Conservation (phyloP, 2,329 filamentous ascomycete genomes). For the Orbilia ellipsospora region DNA sequence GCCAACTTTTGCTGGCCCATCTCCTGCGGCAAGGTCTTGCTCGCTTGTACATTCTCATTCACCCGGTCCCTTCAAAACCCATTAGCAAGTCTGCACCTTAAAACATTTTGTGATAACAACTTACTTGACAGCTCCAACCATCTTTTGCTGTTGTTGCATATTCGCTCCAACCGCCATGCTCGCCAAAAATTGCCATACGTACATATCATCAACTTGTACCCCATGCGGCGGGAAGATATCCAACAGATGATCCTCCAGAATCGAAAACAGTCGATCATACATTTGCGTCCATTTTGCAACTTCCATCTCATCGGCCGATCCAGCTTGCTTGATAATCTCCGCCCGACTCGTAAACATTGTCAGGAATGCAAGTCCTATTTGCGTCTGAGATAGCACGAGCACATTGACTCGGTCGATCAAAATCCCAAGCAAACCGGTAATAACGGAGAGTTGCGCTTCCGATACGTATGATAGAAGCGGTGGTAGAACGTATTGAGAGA, state of each 20-base stretch:
- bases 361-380: constrained; percentile 87
- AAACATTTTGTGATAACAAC: constrained; percentile 58
- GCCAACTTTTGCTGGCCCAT: constrained; percentile 84
- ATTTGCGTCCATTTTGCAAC: constrained; percentile 85
- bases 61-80: constrained; percentile 75
- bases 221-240: constrained; percentile 92
- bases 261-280: constrained; percentile 88
- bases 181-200: constrained; percentile 97
- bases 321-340: constrained; percentile 88
- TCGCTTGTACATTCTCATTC: constrained; percentile 89
- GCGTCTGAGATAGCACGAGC: constrained; percentile 83
- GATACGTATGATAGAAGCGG: constrained; percentile 89
- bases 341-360: constrained; percentile 95
- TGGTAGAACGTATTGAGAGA: constrained; percentile 87
- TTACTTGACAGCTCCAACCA: constrained; percentile 91
- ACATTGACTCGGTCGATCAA: constrained; percentile 85
- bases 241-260: constrained; percentile 82
- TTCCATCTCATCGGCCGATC: constrained; percentile 75
- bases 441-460: constrained; percentile 88
- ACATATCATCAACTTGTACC: constrained; percentile 89
- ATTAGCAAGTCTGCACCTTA: neutral
- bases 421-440: constrained; percentile 87
- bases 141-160: constrained; percentile 91
- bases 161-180: constrained; percentile 93
- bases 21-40: constrained; percentile 87